Evolutionary conservation across 441 rosid genomes (phyloP), one percentile per base, ranked within the genome.

Genomic region (Macaranga tanarius): DNA sequence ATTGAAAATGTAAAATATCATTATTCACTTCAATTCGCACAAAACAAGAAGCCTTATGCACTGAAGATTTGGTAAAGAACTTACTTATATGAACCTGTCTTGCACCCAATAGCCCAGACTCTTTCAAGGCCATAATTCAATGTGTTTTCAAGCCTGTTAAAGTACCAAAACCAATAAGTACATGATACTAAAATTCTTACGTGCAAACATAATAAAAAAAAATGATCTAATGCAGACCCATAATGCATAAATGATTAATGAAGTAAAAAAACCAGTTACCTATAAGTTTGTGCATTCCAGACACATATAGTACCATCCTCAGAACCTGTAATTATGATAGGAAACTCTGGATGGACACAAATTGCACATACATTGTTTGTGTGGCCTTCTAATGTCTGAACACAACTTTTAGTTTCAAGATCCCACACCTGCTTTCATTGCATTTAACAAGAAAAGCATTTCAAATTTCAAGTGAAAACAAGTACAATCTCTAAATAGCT

Each of bases 251-350:
- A 9, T 20, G n/a, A 65, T 28, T 5, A 60, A 69, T n/a, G 22
- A 12, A 52, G 22, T 7, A 23, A 17, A 12, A 10, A 20, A 38
- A 16, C 5, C 0, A 40, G 60, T 79, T 79, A 91, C 97, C 90
- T 77, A 70, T 82, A 86, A 47, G 93, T 88, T 10, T 86, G 74
- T 52, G 88, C 85, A 64, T 88, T 88, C 97, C 97, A 93, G 59
- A 90, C 80, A 34, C 89, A 86, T 77, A 89, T 88, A 11, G 88
- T 88, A 45, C 88, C 91, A 82, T 91, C 97, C 82, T 90, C 98
- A 42, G 98, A 87, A 70, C 86, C 89, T 12, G 98, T 85, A 69
- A 93, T 84, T 76, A 93, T 85, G 64, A 89, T 79, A 54, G 95
- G 93, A 80, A 87, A 84, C 69, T 89, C 91, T 13, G 97, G 97